Evolutionary conservation across 2,329 filamentous ascomycete species (phyloP), one percentile per base, ranked within the genome.

Genomic region (Chlorencoelia australis): DNA sequence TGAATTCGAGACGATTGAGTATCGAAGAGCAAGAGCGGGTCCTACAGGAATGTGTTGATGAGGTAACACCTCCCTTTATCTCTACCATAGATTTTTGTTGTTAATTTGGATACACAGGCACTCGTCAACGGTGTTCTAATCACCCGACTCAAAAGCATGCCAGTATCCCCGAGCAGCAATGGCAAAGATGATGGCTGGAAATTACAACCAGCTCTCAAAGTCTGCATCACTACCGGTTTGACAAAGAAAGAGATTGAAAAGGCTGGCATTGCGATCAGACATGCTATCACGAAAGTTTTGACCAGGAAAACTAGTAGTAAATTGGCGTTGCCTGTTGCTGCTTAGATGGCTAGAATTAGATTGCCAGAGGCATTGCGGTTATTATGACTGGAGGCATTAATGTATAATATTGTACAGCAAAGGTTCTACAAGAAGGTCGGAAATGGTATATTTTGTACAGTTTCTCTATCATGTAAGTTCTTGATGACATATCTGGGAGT

Each of bases 171-270:
- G 33, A 64, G 75, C 24, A 73, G 79, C 29, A 75, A 75, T 31
- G 70, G 76, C 10, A 80, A 80, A 54, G 82, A 88, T 40, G 69
- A 75, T 28, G 71, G 69, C 22, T 84, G 81, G 66, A 71, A 74
- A 42, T 68, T 79, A n/a, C 70, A 74, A 49, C 85, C 91, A 7
- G 85, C 86, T 1, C 69, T 98, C 44, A 95, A 96, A 63, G 75
- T 96, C 9, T 96, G 89, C 56, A 69, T 95, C 36, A 94, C 88
- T 0, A 83, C 75, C 4, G 91, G 83, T 2, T 65, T 98, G 44
- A 82, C 83, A 16, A 93, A 83, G 67, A 95, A 94, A 65, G 91
- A 98, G 59, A 82, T 88, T 37, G 93, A 98, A 64, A 94, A 93
- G 67, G 86, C 91, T 1, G 91, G 88, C 10, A 77, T 80, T 6